These are phyloP conservation scores for Rosa lucieae DNA, from an alignment of 306 rosid genomes.

Conservation along the genomic window DNA sequence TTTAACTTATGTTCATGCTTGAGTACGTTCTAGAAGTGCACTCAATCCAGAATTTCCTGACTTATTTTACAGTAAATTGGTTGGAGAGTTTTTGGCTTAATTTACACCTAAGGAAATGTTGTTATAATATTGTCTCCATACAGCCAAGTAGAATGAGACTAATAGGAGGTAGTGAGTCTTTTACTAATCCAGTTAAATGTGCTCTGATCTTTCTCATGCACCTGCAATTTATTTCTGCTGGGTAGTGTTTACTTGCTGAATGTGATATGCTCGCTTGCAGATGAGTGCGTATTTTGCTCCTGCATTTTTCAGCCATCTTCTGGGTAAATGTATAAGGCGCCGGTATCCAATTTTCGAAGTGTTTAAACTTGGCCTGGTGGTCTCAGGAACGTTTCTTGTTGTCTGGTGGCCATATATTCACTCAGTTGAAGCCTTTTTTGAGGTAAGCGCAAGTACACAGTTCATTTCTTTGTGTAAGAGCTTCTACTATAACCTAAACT, in stretches of 20 bases:
- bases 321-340: constrained; percentile 75
- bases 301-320: constrained; percentile 86
- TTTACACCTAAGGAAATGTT: neutral
- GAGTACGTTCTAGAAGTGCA: neutral
- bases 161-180: neutral
- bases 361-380: constrained; percentile 69
- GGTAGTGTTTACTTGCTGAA: constrained; percentile 5
- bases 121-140: neutral
- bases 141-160: neutral
- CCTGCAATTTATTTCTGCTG: neutral
- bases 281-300: constrained; percentile 95
- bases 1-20: neutral
- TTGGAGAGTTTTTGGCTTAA: neutral
- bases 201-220: neutral
- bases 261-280: constrained; percentile 40
- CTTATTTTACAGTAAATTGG: neutral
- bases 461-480: neutral
- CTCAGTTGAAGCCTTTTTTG: constrained; percentile 59
- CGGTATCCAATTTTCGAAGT: constrained; percentile 68
- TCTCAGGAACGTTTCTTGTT: constrained; percentile 66
- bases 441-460: constrained; percentile 37
- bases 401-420: constrained; percentile 91
- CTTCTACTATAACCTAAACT: neutral
- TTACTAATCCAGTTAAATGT: neutral
- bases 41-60: neutral